Evolutionary conservation across 345 rosid genomes (phyloP).

Genomic region (Kandelia obovata): DNA sequence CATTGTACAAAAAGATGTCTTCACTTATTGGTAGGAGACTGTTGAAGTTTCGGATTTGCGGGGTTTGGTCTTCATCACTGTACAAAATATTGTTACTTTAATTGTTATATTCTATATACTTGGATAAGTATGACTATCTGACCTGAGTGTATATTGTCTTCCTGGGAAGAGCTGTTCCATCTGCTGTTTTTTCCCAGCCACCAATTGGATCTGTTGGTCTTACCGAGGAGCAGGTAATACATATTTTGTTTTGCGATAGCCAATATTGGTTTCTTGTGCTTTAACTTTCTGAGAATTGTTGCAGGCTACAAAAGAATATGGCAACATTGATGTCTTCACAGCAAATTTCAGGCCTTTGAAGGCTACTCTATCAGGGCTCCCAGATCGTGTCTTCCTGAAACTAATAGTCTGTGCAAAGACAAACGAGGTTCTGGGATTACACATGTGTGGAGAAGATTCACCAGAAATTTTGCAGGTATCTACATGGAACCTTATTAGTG

Average conservation of each 20-base stretch:
- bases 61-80: neutral
- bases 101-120: neutral
- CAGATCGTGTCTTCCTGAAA: conserved; percentile 84
- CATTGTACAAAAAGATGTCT: neutral
- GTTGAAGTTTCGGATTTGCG: neutral
- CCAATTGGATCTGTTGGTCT: conserved; percentile 95
- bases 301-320: conserved; percentile 74
- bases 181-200: conserved; percentile 95
- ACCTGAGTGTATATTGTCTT: conserved; percentile 11
- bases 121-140: neutral
- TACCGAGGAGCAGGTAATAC: conserved; percentile 79
- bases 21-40: neutral
- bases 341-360: conserved; percentile 88
- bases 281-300: conserved; percentile 18
- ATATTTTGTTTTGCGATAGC: neutral
- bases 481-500: neutral
- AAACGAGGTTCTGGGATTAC: conserved; percentile 66
- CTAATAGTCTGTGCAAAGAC: conserved; percentile 79
- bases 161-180: conserved; percentile 69
- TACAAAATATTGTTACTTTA: neutral
- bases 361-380: conserved; percentile 93
- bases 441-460: conserved; percentile 94
- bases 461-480: conserved; percentile 81
- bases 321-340: conserved; percentile 78
- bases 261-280: conserved; percentile 14